A percentile compares a stretch with the other conserved stretches of the same genome.
Evolutionary conservation across 2,329 filamentous ascomycete species (phyloP).

Genomic region (Penicillium expansum): DNA sequence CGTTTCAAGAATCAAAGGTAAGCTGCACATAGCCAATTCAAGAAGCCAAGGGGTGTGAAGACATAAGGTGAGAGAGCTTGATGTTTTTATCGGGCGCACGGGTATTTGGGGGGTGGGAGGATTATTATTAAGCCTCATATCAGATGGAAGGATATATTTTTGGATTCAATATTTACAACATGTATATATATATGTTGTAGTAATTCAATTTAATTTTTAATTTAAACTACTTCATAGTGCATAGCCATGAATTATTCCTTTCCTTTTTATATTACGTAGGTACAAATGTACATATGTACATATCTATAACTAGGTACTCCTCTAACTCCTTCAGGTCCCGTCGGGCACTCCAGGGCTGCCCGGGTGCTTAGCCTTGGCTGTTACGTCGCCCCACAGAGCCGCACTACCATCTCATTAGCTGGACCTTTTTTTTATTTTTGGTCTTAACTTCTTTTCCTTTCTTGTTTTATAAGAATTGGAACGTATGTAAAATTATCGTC

Average conservation of each 20-base stretch:
- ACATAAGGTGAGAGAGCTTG: conserved; percentile 1
- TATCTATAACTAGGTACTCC: too few relatives aligned
- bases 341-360: conserved; percentile 2
- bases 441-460: background rate
- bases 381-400: background rate
- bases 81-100: conserved; percentile 14
- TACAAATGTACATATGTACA: too few relatives aligned
- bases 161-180: background rate
- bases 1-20: background rate
- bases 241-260: background rate
- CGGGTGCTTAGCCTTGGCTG: background rate
- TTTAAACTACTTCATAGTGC: background rate
- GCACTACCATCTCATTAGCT: background rate
- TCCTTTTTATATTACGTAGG: too few relatives aligned
- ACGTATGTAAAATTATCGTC: background rate
- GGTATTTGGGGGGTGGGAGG: background rate
- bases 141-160: background rate
- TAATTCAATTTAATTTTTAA: background rate
- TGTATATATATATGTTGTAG: too few relatives aligned
- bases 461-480: background rate
- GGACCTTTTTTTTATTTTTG: background rate
- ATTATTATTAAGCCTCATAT: conserved; percentile 11
- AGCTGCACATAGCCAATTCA: conserved; percentile 4
- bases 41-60: conserved; percentile 1
- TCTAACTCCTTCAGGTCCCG: background rate